Conservation (phyloP, 2,329 filamentous ascomycete species). For the Moelleriella libera region DNA sequence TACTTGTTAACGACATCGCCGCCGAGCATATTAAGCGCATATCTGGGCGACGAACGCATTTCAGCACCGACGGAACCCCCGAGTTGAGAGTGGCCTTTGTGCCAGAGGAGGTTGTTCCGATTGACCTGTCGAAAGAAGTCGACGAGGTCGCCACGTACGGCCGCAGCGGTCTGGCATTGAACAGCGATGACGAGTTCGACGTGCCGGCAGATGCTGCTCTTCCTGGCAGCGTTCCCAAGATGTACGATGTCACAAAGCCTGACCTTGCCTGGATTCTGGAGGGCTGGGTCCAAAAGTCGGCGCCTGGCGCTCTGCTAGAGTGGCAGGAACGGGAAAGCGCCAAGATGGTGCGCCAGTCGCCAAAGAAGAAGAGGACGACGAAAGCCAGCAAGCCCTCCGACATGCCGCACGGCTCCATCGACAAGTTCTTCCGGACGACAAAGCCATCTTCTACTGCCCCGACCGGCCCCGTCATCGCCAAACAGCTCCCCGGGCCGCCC, state of each 20-base stretch:
- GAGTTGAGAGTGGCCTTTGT: constrained; percentile 71
- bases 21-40: constrained; percentile 49
- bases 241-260: constrained; percentile 51
- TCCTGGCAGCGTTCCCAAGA: constrained; percentile 11
- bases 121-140: constrained; percentile 62
- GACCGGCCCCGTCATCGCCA: neutral
- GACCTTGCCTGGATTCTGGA: constrained; percentile 32
- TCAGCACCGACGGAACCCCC: constrained; percentile 57
- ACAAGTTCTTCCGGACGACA: constrained; percentile 26
- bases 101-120: constrained; percentile 61
- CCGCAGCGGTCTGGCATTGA: constrained; percentile 42
- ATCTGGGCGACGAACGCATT: constrained; percentile 53
- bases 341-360: constrained; percentile 10
- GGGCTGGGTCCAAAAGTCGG: constrained; percentile 12
- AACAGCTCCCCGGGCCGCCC: too few species aligned
- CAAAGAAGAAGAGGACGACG: constrained; percentile 10
- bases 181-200: constrained; percentile 51
- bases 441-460: constrained; percentile 14
- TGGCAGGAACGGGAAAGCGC: constrained; percentile 13
- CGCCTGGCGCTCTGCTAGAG: constrained; percentile 11
- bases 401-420: constrained; percentile 18
- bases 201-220: constrained; percentile 7
- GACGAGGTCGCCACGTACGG: constrained; percentile 41
- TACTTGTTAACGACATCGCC: constrained; percentile 49
- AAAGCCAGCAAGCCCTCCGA: constrained; percentile 8